Conservation (phyloP, 768 basidiomycete species). For the Wakefieldia striispora region DNA sequence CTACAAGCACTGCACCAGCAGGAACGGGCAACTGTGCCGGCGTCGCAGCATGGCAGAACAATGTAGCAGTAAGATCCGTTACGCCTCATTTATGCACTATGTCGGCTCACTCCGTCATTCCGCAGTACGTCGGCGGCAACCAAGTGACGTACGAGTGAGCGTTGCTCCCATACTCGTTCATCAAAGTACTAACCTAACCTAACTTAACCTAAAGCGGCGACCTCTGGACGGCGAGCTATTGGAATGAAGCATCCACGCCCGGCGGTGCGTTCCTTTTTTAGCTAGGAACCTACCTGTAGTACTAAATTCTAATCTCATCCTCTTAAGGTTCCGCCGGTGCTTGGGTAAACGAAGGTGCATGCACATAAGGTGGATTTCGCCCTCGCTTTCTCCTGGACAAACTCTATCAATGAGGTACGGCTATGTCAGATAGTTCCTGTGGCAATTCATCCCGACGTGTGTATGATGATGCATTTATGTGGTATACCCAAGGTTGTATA, state of each 20-base stretch:
- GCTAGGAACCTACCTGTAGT: neutral
- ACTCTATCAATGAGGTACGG: too few species aligned
- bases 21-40: neutral
- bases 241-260: neutral
- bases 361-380: too few species aligned
- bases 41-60: neutral
- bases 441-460: too few species aligned
- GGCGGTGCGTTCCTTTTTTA: neutral
- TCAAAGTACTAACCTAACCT: neutral
- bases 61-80: neutral
- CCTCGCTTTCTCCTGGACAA: too few species aligned
- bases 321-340: neutral
- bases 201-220: neutral
- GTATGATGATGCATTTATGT: too few species aligned
- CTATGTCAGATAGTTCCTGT: too few species aligned
- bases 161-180: neutral
- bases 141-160: slow-evolving; percentile 1
- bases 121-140: neutral
- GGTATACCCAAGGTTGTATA: too few species aligned
- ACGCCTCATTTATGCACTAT: neutral
- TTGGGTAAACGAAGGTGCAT: neutral
- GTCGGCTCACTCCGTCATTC: neutral
- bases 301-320: neutral
- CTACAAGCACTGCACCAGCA: neutral
- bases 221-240: slow-evolving; percentile 6